These are phyloP conservation scores for Cucumis hystrix DNA, from an alignment of 306 rosid species.

Conservation along the genomic window DNA sequence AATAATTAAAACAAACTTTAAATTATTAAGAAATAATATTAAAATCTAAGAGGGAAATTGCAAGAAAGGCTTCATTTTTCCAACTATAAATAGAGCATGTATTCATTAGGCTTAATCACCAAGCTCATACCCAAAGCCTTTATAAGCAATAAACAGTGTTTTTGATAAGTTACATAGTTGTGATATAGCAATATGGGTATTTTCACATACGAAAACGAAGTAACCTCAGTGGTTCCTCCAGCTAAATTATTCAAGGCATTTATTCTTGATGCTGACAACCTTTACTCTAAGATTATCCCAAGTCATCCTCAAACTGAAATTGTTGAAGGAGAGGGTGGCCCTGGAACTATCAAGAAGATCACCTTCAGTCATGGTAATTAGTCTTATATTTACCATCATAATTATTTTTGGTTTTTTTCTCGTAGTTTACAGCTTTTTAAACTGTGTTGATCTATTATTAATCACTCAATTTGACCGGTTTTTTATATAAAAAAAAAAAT, in stretches of 20 bases:
- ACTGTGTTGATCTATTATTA: no score
- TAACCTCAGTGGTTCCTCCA: slow-evolving; percentile 15
- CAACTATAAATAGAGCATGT: neutral
- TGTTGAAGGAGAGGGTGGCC: slow-evolving; percentile 35
- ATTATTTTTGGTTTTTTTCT: no score
- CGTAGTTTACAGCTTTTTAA: no score
- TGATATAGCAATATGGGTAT: slow-evolving; percentile 23
- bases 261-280: slow-evolving; percentile 11
- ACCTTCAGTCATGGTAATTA: slow-evolving; percentile 14
- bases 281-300: slow-evolving; percentile 19
- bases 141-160: neutral
- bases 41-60: neutral
- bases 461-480: no score
- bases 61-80: neutral
- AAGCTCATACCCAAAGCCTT: neutral
- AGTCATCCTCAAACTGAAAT: slow-evolving; percentile 10
- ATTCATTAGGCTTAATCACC: neutral
- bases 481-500: no score
- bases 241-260: slow-evolving; percentile 27
- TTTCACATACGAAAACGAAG: slow-evolving; percentile 14
- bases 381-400: neutral
- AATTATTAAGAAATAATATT: neutral
- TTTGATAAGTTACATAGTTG: neutral
- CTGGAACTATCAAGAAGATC: slow-evolving; percentile 32
- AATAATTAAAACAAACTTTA: neutral